phyloP scores from a whole-genome alignment of 495 filamentous ascomycete species.

The Aspergillus heteromorphus region DNA sequence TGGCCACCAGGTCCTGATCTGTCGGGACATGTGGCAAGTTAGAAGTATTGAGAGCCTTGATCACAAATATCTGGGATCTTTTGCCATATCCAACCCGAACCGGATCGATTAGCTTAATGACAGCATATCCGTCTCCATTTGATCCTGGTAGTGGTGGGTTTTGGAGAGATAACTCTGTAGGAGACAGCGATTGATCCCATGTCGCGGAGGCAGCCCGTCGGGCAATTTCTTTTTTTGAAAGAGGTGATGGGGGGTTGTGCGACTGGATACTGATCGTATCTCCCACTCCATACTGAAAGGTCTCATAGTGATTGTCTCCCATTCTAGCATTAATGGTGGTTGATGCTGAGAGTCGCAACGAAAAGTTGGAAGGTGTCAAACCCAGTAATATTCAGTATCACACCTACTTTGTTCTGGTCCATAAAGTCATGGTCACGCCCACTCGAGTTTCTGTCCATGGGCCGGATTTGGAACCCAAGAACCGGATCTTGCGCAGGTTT shows the following conservation, averaged over 20 bases:
- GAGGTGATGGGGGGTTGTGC: background rate
- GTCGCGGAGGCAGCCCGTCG: background rate
- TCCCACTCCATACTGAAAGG: too few relatives aligned
- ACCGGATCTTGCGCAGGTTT: slow-evolving; percentile 70
- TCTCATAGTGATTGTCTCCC: too few relatives aligned
- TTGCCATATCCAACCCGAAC: background rate
- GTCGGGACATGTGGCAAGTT: background rate
- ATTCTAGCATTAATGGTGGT: too few relatives aligned
- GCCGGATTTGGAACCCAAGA: slow-evolving; percentile 63
- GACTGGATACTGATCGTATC: background rate
- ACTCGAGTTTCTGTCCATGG: slow-evolving; percentile 63
- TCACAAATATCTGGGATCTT: background rate
- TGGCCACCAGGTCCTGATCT: background rate
- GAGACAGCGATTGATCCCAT: background rate
- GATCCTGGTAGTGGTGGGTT: slow-evolving; percentile 1
- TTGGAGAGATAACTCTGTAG: slow-evolving; percentile 1
- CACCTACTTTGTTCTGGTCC: slow-evolving; percentile 36
- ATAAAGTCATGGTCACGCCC: slow-evolving; percentile 63
- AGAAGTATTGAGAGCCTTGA: background rate
- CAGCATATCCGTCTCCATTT: background rate
- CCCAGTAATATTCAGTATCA: too few relatives aligned
- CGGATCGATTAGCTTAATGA: background rate
- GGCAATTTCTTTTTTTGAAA: background rate
- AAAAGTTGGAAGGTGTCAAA: too few relatives aligned
- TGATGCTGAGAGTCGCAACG: too few relatives aligned